Percentiles rank a stretch among this genome's conserved stretches.
These are phyloP conservation scores for Spatholobus suberectus DNA, from an alignment of 306 rosid species.

Conservation along the genomic window DNA sequence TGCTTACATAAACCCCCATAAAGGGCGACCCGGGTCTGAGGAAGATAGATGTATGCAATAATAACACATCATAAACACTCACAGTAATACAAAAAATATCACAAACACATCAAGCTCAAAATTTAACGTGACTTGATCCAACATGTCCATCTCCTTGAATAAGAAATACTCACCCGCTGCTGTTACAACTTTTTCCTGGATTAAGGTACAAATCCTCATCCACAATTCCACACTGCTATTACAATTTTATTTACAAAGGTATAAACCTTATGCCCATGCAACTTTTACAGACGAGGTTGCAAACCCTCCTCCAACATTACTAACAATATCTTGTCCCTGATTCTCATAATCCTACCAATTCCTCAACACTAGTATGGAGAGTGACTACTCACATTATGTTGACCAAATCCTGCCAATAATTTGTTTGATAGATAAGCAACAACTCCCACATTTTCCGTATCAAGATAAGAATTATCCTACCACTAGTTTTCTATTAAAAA, in stretches of 20 bases:
- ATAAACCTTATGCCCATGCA: not conserved
- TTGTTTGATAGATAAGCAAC: constrained; percentile 6
- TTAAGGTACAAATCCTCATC: not conserved
- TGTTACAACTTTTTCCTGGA: not conserved
- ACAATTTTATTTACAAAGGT: not conserved
- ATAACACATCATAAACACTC: not conserved
- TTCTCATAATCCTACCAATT: not conserved
- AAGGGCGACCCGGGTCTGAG: not conserved
- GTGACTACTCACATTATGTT: too few relatives aligned
- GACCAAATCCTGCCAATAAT: too few relatives aligned
- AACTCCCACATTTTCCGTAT: not conserved
- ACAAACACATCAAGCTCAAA: not conserved
- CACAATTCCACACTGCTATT: not conserved
- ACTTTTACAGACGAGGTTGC: not conserved
- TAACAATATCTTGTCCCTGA: not conserved
- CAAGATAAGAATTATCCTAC: constrained; percentile 9
- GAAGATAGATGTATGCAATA: not conserved
- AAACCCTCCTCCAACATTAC: not conserved
- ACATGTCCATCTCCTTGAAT: not conserved
- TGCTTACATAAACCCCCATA: not conserved
- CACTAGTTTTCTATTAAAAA: constrained; percentile 6
- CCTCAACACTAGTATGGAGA: constrained; percentile 7
- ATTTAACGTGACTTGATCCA: not conserved
- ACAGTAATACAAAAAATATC: not conserved
- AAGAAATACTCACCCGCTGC: not conserved